phyloP scores from a whole-genome alignment of 2,329 filamentous ascomycete species.

The Fusarium xylarioides region DNA sequence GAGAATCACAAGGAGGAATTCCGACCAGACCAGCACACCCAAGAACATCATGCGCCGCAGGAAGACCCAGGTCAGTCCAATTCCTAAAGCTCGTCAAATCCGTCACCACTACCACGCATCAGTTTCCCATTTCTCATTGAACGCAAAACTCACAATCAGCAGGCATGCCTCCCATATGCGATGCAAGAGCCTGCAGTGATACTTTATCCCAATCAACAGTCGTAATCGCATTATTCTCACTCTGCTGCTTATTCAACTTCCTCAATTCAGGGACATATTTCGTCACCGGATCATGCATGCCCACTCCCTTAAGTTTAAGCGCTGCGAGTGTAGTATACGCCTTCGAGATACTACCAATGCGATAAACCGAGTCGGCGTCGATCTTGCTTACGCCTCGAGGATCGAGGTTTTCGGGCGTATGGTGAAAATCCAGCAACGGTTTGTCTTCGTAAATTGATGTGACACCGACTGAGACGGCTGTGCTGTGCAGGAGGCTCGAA shows the following conservation, averaged over 20 bases:
- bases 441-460: not conserved
- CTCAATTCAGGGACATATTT: constrained; percentile 12
- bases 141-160: not conserved
- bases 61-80: constrained; percentile 10
- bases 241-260: not conserved
- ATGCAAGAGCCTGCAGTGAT: not conserved
- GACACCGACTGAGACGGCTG: constrained; percentile 3
- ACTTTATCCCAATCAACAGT: constrained; percentile 1
- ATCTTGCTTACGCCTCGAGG: constrained; percentile 2
- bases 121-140: not conserved
- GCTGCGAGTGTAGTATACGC: not conserved
- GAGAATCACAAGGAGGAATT: not conserved
- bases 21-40: not conserved
- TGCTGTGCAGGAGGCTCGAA: not conserved
- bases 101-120: not conserved
- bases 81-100: not conserved
- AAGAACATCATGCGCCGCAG: not conserved
- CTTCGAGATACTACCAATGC: constrained; percentile 10
- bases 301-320: not conserved
- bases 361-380: not conserved
- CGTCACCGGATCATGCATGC: constrained; percentile 6
- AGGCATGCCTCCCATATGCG: constrained; percentile 11
- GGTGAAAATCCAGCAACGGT: not conserved
- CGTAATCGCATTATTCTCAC: not conserved
- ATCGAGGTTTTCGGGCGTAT: constrained; percentile 1